Base-by-base conservation (phyloP, 305 asterid species). In the Euphrasia arctica region DNA sequence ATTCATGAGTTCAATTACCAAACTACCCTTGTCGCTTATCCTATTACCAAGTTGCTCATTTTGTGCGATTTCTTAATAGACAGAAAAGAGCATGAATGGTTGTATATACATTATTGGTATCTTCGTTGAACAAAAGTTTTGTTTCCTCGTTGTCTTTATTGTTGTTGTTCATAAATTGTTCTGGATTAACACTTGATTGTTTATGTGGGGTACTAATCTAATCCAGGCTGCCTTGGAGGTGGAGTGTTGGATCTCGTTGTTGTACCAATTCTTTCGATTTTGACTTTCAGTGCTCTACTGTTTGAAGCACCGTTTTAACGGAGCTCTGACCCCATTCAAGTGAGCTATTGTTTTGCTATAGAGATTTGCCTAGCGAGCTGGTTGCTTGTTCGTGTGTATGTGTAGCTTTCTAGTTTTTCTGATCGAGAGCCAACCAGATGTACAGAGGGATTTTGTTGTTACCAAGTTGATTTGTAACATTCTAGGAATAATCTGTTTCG, bases 231-330 rank as follows among this genome's bases (percentile, higher is more conserved):
- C 34, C 68, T 54, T 7, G 68, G 72, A 58, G 72, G 67, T 14
- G 71, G 76, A 68, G 59, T 73, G 78, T 39, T 39, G 45, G 79
- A 79, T 73, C 32, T 69, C 51, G 63, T 80, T 6, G 72, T 75
- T 6, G 72, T 75, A 60, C 73, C 75, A 70, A 78, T 83, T 85
- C 83, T 84, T 85, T 74, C 78, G 71, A 74, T 82, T 71, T 77
- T 84, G 69, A 77, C 79, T 66, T 79, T 76, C 43, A 36, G 82
- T 68, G 64, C 75, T 51, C 31, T 79, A 67, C 75, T 82, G 79
- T 75, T 78, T 66, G 84, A 71, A 75, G 73, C 72, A 65, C 75
- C 73, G 52, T 63, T 69, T 54, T 75, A 48, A 49, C 76, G 71
- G 77, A 72, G 56, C 66, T 62, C 41, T 39, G 63, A 76, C 74